Base-by-base conservation (phyloP, 495 filamentous ascomycete species). In the Talaromyces liani region DNA sequence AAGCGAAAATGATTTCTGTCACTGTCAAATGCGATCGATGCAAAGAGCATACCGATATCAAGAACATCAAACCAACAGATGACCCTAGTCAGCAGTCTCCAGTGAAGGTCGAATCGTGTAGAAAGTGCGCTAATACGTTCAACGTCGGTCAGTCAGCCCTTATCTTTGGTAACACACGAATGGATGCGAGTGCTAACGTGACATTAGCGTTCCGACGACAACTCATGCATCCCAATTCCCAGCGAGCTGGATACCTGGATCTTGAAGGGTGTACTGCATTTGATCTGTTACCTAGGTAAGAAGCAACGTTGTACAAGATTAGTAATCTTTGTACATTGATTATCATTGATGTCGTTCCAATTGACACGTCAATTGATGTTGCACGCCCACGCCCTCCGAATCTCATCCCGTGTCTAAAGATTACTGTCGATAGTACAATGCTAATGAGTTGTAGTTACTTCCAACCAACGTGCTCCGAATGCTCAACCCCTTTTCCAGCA, bases 21-120 rank as follows among this genome's bases (percentile, higher is more conserved):
- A 88, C 82, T 1, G 75, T 94, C 60, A 93, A 93, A 69, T 97
- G 93, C 74, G 86, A 88, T 34, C 84, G 91, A 45, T 97, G 92
- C 79, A 94, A 91, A 72, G 88, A 88, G 45, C 69, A 80, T 2
- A 85, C 85, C 71, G 92, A 96, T 64, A 75, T 93, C 20, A 84
- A 82, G 47, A 86, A 85, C 31, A 76, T 97, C 12, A 84, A 82
- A 18, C 75, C 80, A 31, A 73, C 74, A 7, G 73, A 72, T 22
- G 74, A 76, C 27, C 74, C 72, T 9, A 77, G 73, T 57, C 74
- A 69, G 16, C 61, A 54, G 33, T 64, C 69, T 9, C 55, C 74
- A 68, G 64, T 75, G 36, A 70, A 75, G 69, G 63, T 79, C 4
- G 79, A 81, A 63, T 71, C 79, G 47, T 96, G 92, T 81, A 88